phyloP scores from a whole-genome alignment of 257 asterid genomes.

The Voacanga thouarsii region DNA sequence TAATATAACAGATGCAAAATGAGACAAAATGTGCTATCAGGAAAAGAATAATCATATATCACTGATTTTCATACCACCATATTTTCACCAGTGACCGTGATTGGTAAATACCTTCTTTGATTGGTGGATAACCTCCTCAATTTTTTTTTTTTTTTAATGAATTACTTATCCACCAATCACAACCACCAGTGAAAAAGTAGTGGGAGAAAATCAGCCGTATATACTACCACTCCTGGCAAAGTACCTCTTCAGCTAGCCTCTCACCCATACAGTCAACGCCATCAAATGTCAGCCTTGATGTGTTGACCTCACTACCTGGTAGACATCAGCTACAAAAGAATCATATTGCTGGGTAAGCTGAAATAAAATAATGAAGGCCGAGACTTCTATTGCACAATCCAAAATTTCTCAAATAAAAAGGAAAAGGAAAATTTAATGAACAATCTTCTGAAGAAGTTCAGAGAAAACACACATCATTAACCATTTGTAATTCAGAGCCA shows the following conservation, averaged over 20 bases:
- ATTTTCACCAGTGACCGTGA: background rate
- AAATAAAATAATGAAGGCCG: background rate
- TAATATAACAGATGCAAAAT: constrained; percentile 7
- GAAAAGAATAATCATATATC: constrained; percentile 8
- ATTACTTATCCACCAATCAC: constrained; percentile 1
- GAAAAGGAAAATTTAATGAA: constrained; percentile 1
- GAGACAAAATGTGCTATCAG: constrained; percentile 29
- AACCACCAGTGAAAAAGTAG: no score
- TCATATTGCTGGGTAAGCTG: constrained; percentile 16
- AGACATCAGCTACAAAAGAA: constrained; percentile 18
- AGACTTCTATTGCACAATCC: background rate
- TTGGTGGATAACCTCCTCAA: background rate
- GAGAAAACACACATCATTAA: background rate
- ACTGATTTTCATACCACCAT: background rate
- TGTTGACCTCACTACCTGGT: constrained; percentile 83
- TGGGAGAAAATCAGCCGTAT: background rate
- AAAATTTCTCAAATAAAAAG: constrained; percentile 3
- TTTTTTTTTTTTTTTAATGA: background rate
- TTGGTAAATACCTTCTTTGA: background rate
- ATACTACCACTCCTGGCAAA: constrained; percentile 25
- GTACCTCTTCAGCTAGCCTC: constrained; percentile 93
- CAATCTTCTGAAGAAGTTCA: background rate
- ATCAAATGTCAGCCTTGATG: constrained; percentile 77
- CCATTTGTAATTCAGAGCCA: background rate
- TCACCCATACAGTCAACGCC: constrained; percentile 96